phyloP scores from a whole-genome alignment of 768 basidiomycete genomes.

The Amyloporia xantha region DNA sequence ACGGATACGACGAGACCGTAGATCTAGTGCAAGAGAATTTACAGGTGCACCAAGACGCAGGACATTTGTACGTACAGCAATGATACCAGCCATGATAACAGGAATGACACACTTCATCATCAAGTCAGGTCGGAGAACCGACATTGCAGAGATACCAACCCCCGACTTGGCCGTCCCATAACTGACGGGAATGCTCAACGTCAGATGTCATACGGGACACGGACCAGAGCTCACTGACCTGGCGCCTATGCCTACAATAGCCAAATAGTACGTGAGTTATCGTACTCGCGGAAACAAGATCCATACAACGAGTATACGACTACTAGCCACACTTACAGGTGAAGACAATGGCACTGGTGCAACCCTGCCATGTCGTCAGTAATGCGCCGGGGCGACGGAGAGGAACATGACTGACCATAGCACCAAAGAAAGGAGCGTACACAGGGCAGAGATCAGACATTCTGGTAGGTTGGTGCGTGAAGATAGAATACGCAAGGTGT shows the following conservation, averaged over 20 bases:
- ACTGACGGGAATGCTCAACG: slow-evolving; percentile 34
- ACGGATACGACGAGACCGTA: slow-evolving; percentile 99
- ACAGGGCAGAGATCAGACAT: slow-evolving; percentile 87
- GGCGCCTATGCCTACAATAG: slow-evolving; percentile 66
- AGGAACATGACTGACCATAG: slow-evolving; percentile 84
- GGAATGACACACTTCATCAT: slow-evolving; percentile 99
- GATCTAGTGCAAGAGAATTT: slow-evolving; percentile 43
- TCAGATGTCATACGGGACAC: neutral
- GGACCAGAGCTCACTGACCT: slow-evolving; percentile 44
- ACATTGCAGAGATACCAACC: slow-evolving; percentile 97
- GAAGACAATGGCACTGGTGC: slow-evolving; percentile 95
- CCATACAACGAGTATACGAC: neutral
- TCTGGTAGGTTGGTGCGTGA: neutral
- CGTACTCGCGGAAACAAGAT: too few relatives aligned
- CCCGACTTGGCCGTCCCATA: slow-evolving; percentile 99
- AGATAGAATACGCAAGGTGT: neutral
- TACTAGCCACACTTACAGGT: slow-evolving; percentile 61
- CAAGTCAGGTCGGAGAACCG: slow-evolving; percentile 89
- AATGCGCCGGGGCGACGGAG: too few relatives aligned
- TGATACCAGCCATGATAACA: slow-evolving; percentile 99
- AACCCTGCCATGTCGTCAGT: slow-evolving; percentile 53
- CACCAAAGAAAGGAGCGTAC: slow-evolving; percentile 97
- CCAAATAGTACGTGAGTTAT: too few relatives aligned
- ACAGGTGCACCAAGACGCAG: neutral
- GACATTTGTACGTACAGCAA: slow-evolving; percentile 64